Base-by-base conservation (phyloP, 2,329 filamentous ascomycete species). In the Talaromyces sp. region DNA sequence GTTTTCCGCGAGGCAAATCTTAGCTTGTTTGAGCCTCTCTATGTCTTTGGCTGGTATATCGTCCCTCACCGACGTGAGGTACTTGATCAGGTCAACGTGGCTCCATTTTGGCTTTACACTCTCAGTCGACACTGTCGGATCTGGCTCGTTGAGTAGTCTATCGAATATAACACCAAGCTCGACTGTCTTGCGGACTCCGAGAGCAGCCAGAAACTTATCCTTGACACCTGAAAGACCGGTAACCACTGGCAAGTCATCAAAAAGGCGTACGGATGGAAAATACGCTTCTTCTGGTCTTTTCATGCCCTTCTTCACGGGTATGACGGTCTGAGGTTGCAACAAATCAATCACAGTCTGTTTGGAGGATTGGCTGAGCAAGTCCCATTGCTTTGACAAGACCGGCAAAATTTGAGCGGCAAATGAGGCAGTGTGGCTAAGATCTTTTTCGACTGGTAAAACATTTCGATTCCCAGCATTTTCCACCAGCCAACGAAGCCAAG, bases 81-180 rank as follows among this genome's bases (percentile, higher is more conserved):
- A 99, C 71, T 93, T 94, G 77, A 99, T 93, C 31, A 99, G 82
- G 74, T 99, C 94, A 67, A 97, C 88, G 74, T 98, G 94, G 65
- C 92, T 97, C 91, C 92, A 97, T 75, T 88, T 88, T 66, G 84
- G 69, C 35, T 73, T 71, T 13, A 67, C 84, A 24, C 81, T 78
- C 24, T 81, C 82, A 43, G 78, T 78, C 31, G 84, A 84, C 22
- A 79, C 76, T 22, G 75, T 73, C 2, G 76, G 67, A 14, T 83
- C 80, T 0, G 81, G 73, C 0, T 87, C 83, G 60, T 85, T 88
- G 69, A 97, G 84, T 50, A 99, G 84, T 52, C 94, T 86, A 27
- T 91, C 90, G 72, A 99, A 98, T 35, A 99, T 96, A 35, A 96
- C 94, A 37, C 92, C 92, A 1, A 99, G 82, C 70, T 99, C 95